Evolutionary conservation across 495 filamentous ascomycete species (phyloP), one percentile per base, ranked within the genome.

Genomic region (Extremus antarcticus): DNA sequence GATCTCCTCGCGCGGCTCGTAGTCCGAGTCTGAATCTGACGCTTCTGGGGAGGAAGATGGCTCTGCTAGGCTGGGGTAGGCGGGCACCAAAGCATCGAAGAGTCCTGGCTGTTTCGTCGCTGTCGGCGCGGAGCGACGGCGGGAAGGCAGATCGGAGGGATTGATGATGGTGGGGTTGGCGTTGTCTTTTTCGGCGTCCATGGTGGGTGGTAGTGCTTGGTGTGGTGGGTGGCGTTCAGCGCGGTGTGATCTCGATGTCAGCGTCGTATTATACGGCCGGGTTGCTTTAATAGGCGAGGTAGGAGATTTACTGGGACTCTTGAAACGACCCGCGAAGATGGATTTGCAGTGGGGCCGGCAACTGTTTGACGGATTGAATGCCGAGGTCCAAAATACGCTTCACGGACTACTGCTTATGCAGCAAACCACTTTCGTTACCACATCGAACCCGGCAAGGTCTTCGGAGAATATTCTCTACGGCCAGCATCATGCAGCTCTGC

Each of bases 81-180:
- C 64, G 29, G 72, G 65, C 11, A 76, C 68, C 53, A 73, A 65
- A 23, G 62, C 58, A 40, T 73, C 58, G 65, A 77, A 71, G 54
- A 78, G 50, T 63, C 74, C 71, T 65, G 60, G 63, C n/a, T 71
- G 69, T 57, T 73, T 73, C 43, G 66, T 63, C 43, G 68, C 65
- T 62, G 79, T 59, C 67, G 51, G 57, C 11, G 43, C 49, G 20
- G 49, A 46, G 23, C 80, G 77, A 57, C 79, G 74, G 24, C 87
- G 78, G 25, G 86, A 88, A n/a, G 94, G 92, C 24, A 98, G 83
- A 68, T 98, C 87, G 22, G 90, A 89, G 52, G 79, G 79, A 66
- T 84, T 92, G 51, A 97, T 75, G 65, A 98, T 90, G 21, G 89
- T 94, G 51, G 92, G 92, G 73, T 98, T 97, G 52, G 83, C 88